A percentile compares a stretch with the other conserved stretches of the same genome.
Conservation (phyloP, 2,329 filamentous ascomycete genomes). For the Paraconiothyrium brasiliense region DNA sequence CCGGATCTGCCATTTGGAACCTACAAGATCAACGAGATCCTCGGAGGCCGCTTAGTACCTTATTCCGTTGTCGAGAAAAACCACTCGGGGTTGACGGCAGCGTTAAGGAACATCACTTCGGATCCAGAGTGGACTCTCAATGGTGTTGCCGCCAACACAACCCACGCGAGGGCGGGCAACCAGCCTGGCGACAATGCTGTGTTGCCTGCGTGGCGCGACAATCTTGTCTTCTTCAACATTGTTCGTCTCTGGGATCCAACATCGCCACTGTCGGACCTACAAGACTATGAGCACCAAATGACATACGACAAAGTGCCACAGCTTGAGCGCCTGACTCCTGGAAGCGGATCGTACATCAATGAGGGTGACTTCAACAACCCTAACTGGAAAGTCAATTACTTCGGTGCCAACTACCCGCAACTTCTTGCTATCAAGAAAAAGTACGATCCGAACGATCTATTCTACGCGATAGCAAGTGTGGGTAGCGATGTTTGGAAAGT, state of each 20-base stretch:
- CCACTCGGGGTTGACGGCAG: background rate
- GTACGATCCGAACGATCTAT: background rate
- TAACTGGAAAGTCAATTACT: background rate
- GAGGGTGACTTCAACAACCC: conserved; percentile 4
- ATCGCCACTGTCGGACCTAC: background rate
- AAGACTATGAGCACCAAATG: background rate
- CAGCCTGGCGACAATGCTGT: background rate
- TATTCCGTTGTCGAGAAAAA: background rate
- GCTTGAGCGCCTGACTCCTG: background rate
- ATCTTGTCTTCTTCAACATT: background rate
- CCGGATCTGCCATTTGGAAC: background rate
- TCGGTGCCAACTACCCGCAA: conserved; percentile 2
- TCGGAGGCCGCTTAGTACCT: background rate
- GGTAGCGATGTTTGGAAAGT: background rate
- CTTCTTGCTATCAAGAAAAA: conserved; percentile 2
- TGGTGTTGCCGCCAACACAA: background rate
- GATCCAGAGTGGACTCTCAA: background rate
- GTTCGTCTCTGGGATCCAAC: background rate
- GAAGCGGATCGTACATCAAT: background rate
- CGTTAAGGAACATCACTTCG: background rate
- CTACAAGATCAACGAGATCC: background rate
- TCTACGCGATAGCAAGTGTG: background rate
- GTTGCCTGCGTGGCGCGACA: background rate
- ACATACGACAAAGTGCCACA: background rate
- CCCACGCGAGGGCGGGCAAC: background rate